Conservation (phyloP, 805 yeast genomes). For the Dipodascopsis uninucleata region DNA sequence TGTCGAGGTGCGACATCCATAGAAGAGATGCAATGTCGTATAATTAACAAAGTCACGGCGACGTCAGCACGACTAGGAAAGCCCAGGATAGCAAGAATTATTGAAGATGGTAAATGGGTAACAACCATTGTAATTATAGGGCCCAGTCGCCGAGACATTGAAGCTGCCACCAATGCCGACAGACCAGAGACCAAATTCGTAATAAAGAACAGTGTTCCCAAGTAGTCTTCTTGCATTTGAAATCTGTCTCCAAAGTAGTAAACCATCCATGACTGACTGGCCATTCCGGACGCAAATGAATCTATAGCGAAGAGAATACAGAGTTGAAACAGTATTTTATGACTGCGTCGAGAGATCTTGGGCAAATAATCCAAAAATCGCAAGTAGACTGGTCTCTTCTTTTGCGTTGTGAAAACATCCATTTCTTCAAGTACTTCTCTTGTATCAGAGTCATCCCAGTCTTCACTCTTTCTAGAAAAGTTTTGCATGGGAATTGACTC, state of each 20-base stretch:
- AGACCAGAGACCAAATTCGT: slow-evolving; percentile 61
- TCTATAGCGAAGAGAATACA: slow-evolving; percentile 63
- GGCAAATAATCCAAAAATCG: slow-evolving; percentile 18
- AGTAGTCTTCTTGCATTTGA: slow-evolving; percentile 48
- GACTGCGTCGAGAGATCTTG: slow-evolving; percentile 7
- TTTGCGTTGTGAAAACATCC: slow-evolving; percentile 3
- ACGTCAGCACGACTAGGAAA: slow-evolving; percentile 39
- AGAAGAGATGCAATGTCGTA: slow-evolving; percentile 61
- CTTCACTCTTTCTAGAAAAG: neutral
- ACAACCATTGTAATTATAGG: slow-evolving; percentile 72
- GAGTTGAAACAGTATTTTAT: slow-evolving; percentile 30
- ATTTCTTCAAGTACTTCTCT: slow-evolving; percentile 14
- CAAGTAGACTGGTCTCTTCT: slow-evolving; percentile 11
- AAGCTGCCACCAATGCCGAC: slow-evolving; percentile 74
- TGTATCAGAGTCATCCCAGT: slow-evolving; percentile 8
- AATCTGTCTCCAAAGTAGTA: slow-evolving; percentile 68
- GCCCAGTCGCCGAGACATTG: slow-evolving; percentile 62
- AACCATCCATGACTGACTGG: slow-evolving; percentile 85
- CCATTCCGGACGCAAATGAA: slow-evolving; percentile 83
- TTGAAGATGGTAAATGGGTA: slow-evolving; percentile 75
- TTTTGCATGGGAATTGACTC: slow-evolving; percentile 7
- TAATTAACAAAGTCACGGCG: slow-evolving; percentile 51
- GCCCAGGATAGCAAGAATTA: slow-evolving; percentile 56
- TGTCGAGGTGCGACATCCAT: slow-evolving; percentile 95
- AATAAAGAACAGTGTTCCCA: slow-evolving; percentile 66